These are phyloP conservation scores for Fusarium sp. DNA, from an alignment of 2,329 filamentous ascomycete species.

Conservation along the genomic window DNA sequence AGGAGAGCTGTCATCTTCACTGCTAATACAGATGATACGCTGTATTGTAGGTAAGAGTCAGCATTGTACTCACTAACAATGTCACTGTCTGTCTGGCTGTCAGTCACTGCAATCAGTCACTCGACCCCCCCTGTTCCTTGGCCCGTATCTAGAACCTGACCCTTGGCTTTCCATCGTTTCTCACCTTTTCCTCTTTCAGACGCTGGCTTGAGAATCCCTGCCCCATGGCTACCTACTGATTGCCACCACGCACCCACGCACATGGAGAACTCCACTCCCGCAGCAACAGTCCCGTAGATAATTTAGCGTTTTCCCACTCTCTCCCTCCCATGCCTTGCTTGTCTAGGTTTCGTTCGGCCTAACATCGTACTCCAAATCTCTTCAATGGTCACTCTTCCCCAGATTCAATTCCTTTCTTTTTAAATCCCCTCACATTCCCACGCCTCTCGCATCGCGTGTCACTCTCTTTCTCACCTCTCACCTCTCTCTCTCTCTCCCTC, in stretches of 20 bases:
- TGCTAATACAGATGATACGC: neutral
- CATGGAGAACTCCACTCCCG: neutral
- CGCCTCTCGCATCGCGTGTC: neutral
- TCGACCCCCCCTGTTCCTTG: neutral
- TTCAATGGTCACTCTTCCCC: slow-evolving; percentile 21
- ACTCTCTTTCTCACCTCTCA: neutral
- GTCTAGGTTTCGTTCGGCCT: neutral
- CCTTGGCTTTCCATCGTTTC: slow-evolving; percentile 3
- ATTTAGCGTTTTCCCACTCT: slow-evolving; percentile 1
- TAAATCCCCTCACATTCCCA: slow-evolving; percentile 9
- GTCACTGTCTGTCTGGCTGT: neutral
- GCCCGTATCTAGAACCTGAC: neutral
- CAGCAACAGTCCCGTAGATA: slow-evolving; percentile 6
- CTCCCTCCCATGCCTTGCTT: neutral
- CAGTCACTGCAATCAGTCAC: neutral
- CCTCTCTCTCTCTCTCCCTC: neutral
- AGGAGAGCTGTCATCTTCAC: neutral
- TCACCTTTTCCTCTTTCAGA: slow-evolving; percentile 17
- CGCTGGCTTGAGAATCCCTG: slow-evolving; percentile 13
- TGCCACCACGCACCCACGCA: slow-evolving; percentile 22
- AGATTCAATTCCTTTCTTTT: slow-evolving; percentile 27
- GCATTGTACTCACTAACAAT: neutral
- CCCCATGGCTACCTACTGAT: slow-evolving; percentile 1
- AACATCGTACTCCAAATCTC: slow-evolving; percentile 24
- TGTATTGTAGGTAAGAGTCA: neutral